Base-by-base conservation (phyloP, 1,284 basidiomycete genomes). In the Salmacisia buchloeana region DNA sequence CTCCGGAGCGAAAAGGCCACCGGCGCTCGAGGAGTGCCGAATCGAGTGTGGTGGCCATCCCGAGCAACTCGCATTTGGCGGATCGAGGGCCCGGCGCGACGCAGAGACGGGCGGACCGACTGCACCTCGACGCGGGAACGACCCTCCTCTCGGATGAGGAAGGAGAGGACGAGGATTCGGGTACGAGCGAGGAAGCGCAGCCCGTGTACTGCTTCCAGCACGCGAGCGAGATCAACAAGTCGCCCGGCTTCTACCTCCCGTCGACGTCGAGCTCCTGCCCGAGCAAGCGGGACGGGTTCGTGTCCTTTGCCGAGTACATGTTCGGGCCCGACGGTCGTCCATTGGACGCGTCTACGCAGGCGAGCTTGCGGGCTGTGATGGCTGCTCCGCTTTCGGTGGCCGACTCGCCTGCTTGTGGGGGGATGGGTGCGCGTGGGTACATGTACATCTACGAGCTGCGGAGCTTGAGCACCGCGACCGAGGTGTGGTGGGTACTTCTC, bases 401-500 rank as follows among this genome's bases (percentile, higher is more conserved):
- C 0, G 72, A 73, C 35, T 57, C 39, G 49, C 15, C 18, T 43
- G 5, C 39, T 43, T 21, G 23, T 12, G 39, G 39, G 4, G 18
- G 23, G 39, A 4, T 15, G 6, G 18, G 27, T 33, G 21, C 29
- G 33, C 52, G 33, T 2, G 73, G 73, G 4, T 69, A 75, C 56
- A 31, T 73, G 23, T 75, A 75, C 65, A 66, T 74, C 38, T 68
- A 75, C 57, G 71, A 73, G 59, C 65, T 75, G 6, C 25, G 63
- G 34, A 34, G 35, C 25, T 45, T 38, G 3, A 36, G 23, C 4
- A 54, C 49, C 7, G 13, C 7, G 3, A 33, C 49, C 3, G 49
- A 54, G 6, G 49, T 54, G 6, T 54, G 49, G 49, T 54, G 49
- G 34, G 49, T 54, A n/a, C 13, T 38, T 38, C 36, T 9, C 36